Evolutionary conservation across 495 filamentous ascomycete species (phyloP).

Genomic region (Hypoxylon fragiforme): DNA sequence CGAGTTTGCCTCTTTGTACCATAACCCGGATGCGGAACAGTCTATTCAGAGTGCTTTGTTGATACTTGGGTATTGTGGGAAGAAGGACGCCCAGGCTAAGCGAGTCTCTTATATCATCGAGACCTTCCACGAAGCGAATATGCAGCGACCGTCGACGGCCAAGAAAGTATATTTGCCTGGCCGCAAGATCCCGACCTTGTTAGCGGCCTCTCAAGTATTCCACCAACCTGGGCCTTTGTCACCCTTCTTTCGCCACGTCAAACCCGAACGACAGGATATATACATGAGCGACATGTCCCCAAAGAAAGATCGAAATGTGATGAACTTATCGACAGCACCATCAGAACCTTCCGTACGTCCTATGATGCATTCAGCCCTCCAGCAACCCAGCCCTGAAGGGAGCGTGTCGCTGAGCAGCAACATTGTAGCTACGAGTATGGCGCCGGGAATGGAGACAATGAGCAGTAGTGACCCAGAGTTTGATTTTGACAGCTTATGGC

Average conservation of each 20-base stretch:
- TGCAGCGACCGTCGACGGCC: slow-evolving; percentile 5
- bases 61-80: slow-evolving; percentile 64
- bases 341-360: slow-evolving; percentile 22
- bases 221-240: slow-evolving; percentile 38
- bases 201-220: slow-evolving; percentile 32
- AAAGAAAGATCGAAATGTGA: slow-evolving; percentile 22
- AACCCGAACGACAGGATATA: slow-evolving; percentile 25
- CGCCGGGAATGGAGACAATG: slow-evolving; percentile 41
- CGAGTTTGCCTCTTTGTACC: slow-evolving; percentile 68
- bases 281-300: slow-evolving; percentile 21
- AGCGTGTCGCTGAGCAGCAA: slow-evolving; percentile 55
- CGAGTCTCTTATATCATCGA: slow-evolving; percentile 67
- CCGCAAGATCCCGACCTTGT: slow-evolving; percentile 30
- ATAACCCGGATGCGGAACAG: slow-evolving; percentile 55
- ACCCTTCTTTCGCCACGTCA: slow-evolving; percentile 39
- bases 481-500: slow-evolving; percentile 61
- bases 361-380: slow-evolving; percentile 37
- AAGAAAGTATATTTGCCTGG: slow-evolving; percentile 30
- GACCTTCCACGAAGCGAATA: slow-evolving; percentile 56
- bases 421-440: slow-evolving; percentile 29
- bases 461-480: slow-evolving; percentile 51
- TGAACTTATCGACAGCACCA: slow-evolving; percentile 10
- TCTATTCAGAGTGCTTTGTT: slow-evolving; percentile 62
- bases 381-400: slow-evolving; percentile 48
- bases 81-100: slow-evolving; percentile 65